Base-by-base conservation (phyloP, 225 moss, liverwort and hornwort genomes). In the Climacium dendroides region DNA sequence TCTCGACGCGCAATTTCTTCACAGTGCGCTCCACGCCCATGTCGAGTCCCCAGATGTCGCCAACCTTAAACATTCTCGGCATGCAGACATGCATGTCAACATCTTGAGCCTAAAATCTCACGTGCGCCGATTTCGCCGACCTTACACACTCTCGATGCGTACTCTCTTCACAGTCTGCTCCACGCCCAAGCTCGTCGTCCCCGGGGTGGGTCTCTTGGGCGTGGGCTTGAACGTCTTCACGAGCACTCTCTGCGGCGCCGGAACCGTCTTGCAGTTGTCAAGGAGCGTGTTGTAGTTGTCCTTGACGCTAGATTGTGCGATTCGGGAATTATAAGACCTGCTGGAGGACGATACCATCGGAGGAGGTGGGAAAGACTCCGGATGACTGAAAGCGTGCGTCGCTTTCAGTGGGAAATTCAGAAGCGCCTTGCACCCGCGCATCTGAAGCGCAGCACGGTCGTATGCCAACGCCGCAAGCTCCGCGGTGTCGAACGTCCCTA, bases 381-480 rank as follows among this genome's bases (percentile, higher is more conserved):
- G 90, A 39, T 93, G 74, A 18, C 90, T 91, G 28, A 91, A 74
- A 30, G 93, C 90, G n/a, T 87, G 86, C 37, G 88, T 84, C 45
- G 91, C 93, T 54, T 88, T 88, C 34, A 93, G 79, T 5, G 93
- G 91, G 78, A 93, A 93, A 71, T 93, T 93, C 64, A 93, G 35
- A 32, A 93, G 88, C 72, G 93, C 93, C 79, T 86, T 89, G 37
- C 86, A 79, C 10, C 93, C 93, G 34, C 91, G 93, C 88, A 91
- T 32, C 81, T 79, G 73, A 8, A 93, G 86, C 35, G 93, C 89
- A 19, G 91, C 91, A 17, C 86, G 89, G 35, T 93, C 93, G 67
- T 93, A 93, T 20, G 93, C 93, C 84, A 88, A 57, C 66, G 88
- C 93, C 25, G 93, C 93, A 22, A 86, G 89, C 81, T 93, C 93